Conservation (phyloP, 306 rosid genomes). For the Pueraria montana region DNA sequence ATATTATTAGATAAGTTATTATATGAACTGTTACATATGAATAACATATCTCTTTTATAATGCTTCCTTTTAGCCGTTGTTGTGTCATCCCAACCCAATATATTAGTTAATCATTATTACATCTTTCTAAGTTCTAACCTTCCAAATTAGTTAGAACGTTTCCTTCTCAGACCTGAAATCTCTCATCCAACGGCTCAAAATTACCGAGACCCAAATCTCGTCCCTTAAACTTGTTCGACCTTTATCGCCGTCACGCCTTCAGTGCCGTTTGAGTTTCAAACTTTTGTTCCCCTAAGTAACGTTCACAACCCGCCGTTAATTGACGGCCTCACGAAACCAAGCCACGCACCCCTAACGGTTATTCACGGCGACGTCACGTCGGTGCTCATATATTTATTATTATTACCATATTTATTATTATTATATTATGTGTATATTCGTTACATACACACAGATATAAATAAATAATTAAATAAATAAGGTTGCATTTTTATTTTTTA, state of each 20-base stretch:
- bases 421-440: slow-evolving; percentile 57
- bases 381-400: slow-evolving; percentile 53
- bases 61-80: not conserved
- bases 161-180: slow-evolving; percentile 37
- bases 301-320: slow-evolving; percentile 63
- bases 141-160: slow-evolving; percentile 49
- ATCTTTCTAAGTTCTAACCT: slow-evolving; percentile 36
- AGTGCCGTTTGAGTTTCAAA: slow-evolving; percentile 93
- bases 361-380: slow-evolving; percentile 94
- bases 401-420: not conserved
- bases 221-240: slow-evolving; percentile 51
- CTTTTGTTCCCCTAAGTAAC: slow-evolving; percentile 54
- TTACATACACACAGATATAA: slow-evolving; percentile 21
- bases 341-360: slow-evolving; percentile 61
- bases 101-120: slow-evolving; percentile 19
- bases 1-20: not conserved
- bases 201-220: slow-evolving; percentile 33
- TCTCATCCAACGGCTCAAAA: slow-evolving; percentile 61
- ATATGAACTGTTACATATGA: not conserved
- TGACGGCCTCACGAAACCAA: slow-evolving; percentile 27
- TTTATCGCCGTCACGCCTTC: slow-evolving; percentile 47
- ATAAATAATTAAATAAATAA: slow-evolving; percentile 31
- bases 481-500: not conserved
- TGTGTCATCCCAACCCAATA: slow-evolving; percentile 3
- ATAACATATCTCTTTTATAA: not conserved